Evolutionary conservation across 805 yeast species (phyloP).

Genomic region (Nematodospora valgi): DNA sequence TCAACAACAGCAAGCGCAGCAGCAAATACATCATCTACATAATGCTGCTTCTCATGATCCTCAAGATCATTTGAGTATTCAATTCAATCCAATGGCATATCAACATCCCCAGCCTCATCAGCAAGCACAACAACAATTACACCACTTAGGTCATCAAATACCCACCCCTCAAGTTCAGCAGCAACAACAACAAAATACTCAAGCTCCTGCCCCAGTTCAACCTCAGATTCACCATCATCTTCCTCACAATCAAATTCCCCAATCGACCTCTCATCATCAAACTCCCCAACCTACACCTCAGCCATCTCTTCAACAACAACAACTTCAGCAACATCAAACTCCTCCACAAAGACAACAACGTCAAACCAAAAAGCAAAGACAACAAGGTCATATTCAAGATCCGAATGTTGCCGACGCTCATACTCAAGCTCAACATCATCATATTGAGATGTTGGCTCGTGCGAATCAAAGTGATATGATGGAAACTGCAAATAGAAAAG

Average conservation of each 20-base stretch:
- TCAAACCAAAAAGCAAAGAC: slow-evolving; percentile 2
- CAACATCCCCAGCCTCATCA: slow-evolving; percentile 3
- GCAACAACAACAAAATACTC: slow-evolving; percentile 8
- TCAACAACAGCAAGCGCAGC: slow-evolving; percentile 12
- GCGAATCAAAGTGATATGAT: slow-evolving; percentile 9
- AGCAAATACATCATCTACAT: slow-evolving; percentile 4
- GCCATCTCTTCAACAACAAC: slow-evolving; percentile 7
- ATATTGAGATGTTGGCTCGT: slow-evolving; percentile 8
- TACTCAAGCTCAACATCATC: slow-evolving; percentile 12
- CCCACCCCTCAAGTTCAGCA: slow-evolving; percentile 8
- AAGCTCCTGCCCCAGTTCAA: slow-evolving; percentile 3
- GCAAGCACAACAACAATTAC: slow-evolving; percentile 9
- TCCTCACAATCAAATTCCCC: slow-evolving; percentile 5
- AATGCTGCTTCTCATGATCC: slow-evolving; percentile 1
- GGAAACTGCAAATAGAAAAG: slow-evolving; percentile 20
- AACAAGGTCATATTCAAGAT: no score
- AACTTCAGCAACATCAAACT: slow-evolving; percentile 5
- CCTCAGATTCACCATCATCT: slow-evolving; percentile 5
- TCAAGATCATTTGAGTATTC: slow-evolving; percentile 2
- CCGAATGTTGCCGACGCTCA: no score
- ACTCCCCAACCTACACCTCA: slow-evolving; percentile 8
- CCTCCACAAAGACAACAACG: slow-evolving; percentile 9
- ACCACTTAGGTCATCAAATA: slow-evolving; percentile 6
- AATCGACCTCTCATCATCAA: slow-evolving; percentile 9
- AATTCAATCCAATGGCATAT: slow-evolving; percentile 7